Evolutionary conservation across 257 asterid genomes (phyloP), one percentile per base, ranked within the genome.

Genomic region (Capsicum pubescens): DNA sequence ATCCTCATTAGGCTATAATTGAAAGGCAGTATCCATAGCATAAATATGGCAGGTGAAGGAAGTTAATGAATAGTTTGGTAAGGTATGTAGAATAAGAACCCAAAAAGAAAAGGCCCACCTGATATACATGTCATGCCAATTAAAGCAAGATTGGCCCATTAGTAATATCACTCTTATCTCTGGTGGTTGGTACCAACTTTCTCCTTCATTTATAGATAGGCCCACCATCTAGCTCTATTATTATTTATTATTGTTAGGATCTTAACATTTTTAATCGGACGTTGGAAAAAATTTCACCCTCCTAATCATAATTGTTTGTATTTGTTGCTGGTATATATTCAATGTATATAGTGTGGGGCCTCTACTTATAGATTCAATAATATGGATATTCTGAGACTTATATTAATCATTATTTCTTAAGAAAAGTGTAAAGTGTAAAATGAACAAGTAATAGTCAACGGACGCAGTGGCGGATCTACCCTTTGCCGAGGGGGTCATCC

Each of bases 41-140:
- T 55, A 55, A 80, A 87, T 60, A 66, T 15, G 84, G 91, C 84
- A 52, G 93, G 91, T 86, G 86, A 88, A 84, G 83, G 89, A 86
- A 83, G 91, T 87, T 85, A 90, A 86, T 9, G 14, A 21, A 11
- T 52, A 85, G 91, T 85, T 86, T 87, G 93, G 94, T 87, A 90
- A 39, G 44, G 44, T 2, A 39, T 39, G 44, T 39, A 39, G 44
- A 39, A 39, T 39, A 39, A 39, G 44, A 39, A 39, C 44, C 44
- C 44, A 3, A 84, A 15, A 5, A 21, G 56, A 15, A 39, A 32
- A 63, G 83, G 68, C 83, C 84, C 71, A 55, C 72, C 50, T 6
- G 48, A 70, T 19, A 50, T 48, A 19, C 12, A 72, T 72, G 11
- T 72, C 60, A 48, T 19, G 19, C 44, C 60, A 19, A 72, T 48